phyloP scores from a whole-genome alignment of 495 filamentous ascomycete species.

The Trichoderma virens region DNA sequence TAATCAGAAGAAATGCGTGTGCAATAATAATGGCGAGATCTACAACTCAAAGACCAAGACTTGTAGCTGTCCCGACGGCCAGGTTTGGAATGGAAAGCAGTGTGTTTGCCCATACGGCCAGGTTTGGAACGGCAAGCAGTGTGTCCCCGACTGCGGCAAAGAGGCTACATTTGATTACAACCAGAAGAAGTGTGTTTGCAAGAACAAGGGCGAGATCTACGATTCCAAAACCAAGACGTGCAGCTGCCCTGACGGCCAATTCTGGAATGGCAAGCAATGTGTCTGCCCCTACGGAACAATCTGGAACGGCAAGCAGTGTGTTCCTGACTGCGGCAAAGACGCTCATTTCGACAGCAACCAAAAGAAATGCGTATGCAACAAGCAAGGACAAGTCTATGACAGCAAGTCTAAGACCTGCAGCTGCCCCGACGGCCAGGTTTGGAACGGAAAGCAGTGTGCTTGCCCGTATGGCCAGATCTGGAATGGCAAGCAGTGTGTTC shows the following conservation, averaged over 20 bases:
- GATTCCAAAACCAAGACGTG: neutral
- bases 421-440: neutral
- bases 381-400: neutral
- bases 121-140: neutral
- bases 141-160: neutral
- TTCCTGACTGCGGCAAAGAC: constrained; percentile 7
- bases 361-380: constrained; percentile 8
- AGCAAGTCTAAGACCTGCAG: neutral
- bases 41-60: constrained; percentile 1
- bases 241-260: neutral
- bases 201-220: constrained; percentile 3
- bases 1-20: constrained; percentile 1
- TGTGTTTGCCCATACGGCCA: neutral
- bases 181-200: constrained; percentile 9
- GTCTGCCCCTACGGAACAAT: neutral
- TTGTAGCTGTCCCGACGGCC: constrained; percentile 2
- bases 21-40: constrained; percentile 2
- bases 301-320: neutral
- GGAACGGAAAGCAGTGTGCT: neutral
- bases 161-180: neutral
- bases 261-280: neutral
- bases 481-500: neutral
- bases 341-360: neutral
- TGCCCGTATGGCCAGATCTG: constrained; percentile 3
- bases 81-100: neutral